Percentiles rank a stretch among this genome's conserved stretches.
phyloP scores from a whole-genome alignment of 805 yeast genomes.

The Komagataella pastoris region DNA sequence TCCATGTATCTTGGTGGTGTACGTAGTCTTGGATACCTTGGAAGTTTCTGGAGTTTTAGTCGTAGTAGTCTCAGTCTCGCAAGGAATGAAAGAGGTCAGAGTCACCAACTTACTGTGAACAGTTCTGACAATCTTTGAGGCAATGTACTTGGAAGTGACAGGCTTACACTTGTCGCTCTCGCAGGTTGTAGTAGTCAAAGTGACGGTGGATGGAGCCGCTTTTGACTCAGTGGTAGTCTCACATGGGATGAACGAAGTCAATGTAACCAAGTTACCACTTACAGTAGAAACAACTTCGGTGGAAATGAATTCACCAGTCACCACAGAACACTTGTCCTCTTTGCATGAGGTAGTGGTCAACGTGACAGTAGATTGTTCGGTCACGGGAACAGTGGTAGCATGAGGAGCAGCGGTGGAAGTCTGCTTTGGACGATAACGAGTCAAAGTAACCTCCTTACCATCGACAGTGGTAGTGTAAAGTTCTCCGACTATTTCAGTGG shows the following conservation, averaged over 20 bases:
- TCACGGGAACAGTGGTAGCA: neutral
- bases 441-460: conserved; percentile 5
- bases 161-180: neutral
- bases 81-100: neutral
- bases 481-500: conserved; percentile 12
- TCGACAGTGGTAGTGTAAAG: conserved; percentile 11
- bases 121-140: neutral
- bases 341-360: conserved; percentile 3
- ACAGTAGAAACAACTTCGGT: conserved; percentile 1
- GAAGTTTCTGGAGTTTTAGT: conserved; percentile 8
- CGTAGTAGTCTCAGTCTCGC: conserved; percentile 4
- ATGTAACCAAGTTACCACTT: conserved; percentile 1
- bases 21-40: conserved; percentile 10
- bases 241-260: conserved; percentile 6
- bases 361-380: conserved; percentile 1
- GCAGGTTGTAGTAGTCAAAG: conserved; percentile 7
- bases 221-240: conserved; percentile 2
- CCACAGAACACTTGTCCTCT: conserved; percentile 2
- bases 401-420: conserved; percentile 1
- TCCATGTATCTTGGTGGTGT: conserved; percentile 11
- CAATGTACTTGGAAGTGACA: neutral
- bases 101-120: neutral
- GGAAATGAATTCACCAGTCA: conserved; percentile 1
- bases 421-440: conserved; percentile 2
- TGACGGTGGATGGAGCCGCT: conserved; percentile 6